phyloP scores from a whole-genome alignment of 306 rosid genomes.

The Cucumis melo region DNA sequence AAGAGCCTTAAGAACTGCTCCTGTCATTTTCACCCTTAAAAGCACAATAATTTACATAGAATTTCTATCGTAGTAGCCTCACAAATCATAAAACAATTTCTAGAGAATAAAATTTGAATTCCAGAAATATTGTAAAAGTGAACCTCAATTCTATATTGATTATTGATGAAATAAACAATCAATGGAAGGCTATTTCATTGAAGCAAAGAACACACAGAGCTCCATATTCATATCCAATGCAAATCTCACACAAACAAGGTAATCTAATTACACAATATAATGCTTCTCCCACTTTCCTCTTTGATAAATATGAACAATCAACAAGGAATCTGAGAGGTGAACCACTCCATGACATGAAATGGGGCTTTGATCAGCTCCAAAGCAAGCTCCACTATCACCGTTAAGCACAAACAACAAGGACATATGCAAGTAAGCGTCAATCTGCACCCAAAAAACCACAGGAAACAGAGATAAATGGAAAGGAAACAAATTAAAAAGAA shows the following conservation, averaged over 20 bases:
- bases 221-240: neutral
- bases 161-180: neutral
- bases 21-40: neutral
- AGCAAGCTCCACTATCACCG: constrained; percentile 1
- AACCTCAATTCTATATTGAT: constrained; percentile 3
- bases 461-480: neutral
- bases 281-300: neutral
- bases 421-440: constrained; percentile 10
- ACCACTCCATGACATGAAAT: neutral
- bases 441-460: neutral
- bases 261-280: neutral
- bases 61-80: neutral
- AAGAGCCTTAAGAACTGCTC: neutral
- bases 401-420: constrained; percentile 10
- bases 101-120: neutral
- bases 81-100: neutral
- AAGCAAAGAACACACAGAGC: neutral
- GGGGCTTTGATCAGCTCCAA: constrained; percentile 4
- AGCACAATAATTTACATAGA: neutral
- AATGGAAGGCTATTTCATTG: neutral
- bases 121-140: neutral
- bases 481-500: neutral
- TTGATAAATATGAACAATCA: neutral
- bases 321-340: neutral
- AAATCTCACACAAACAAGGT: neutral